Evolutionary conservation across 768 basidiomycete genomes (phyloP), one percentile per base, ranked within the genome.

Genomic region (Cyclocybe aegerita): DNA sequence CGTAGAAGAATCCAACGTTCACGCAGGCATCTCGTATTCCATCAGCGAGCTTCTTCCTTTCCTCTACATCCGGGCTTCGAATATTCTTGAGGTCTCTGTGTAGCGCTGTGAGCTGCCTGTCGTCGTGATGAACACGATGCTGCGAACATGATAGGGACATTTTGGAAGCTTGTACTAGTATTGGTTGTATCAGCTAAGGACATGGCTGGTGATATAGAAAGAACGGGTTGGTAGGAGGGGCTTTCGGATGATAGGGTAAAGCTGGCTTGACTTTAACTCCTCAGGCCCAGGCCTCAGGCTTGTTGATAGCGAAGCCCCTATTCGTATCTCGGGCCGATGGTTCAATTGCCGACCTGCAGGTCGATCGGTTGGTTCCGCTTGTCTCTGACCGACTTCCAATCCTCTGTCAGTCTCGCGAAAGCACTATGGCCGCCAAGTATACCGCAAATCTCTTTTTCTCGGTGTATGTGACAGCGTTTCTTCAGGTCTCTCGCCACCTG

Each of bases 1-100:
- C 80, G 59, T 93, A 94, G 65, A 94, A 89, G 64, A 95, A 93
- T 1, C 92, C 92, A 5, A 90, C 89, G 45, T 81, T 77, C 48
- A 90, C 82, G 56, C 89, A 92, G 0, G 92, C 91, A 56, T 88
- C 76, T 46, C 86, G 75, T 38, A 94, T 77, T 55, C 80, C 67
- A 16, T 69, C 60, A 0, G 83, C 88, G 1, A 93, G 65, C 1
- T 62, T 66, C 45, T 63, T 60, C 37, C 79, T 75, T 16, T 69
- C 63, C 1, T 30, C 52, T 0, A 72, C 58, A 47, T 82, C 75
- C 2, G 65, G 54, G 41, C 62, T 72, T 9, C 59, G 50, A 15
- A 80, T 66, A 49, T 69, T 56, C 17, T 66, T 59, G 29, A 85
- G 60, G 58, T 85, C 79, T 43, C 80, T 81, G 58, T 23, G 23